Evolutionary conservation across 352 stramenopile species (phyloP), one percentile per base, ranked within the genome.

Genomic region (Pythium biforme): DNA sequence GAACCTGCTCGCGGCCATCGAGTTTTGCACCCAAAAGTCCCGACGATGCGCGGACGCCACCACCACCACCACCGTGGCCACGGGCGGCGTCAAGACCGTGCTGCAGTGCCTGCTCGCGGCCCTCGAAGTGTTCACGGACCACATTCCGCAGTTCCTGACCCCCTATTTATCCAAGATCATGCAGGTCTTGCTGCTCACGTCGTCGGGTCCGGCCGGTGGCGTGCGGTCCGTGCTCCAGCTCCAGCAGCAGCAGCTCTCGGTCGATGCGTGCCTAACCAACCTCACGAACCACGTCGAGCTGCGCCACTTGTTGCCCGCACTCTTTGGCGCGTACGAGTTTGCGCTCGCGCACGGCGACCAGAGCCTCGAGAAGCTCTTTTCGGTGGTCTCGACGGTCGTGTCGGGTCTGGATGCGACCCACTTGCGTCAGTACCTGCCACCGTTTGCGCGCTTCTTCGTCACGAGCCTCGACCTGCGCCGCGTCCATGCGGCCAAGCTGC

Each of bases 371-470:
- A 79, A 83, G 53, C 76, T 92, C 23, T 90, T 92, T 39, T 81
- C 78, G 2, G 72, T 93, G 3, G 80, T 95, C 11, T 78, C 79
- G 29, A 88, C 72, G 6, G 71, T 94, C 19, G 84, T 93, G 14
- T 66, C 68, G 26, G 54, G 59, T 0, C 75, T 96, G 37, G 71
- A 89, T 11, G 70, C 73, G 14, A 40, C 71, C 1, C 67, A 75
- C 33, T 60, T 96, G 41, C 81, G 85, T 2, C 78, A 85, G 54
- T 77, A 92, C 59, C 43, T 94, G 55, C 64, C 84, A n/a, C 66
- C 62, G n/a, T 86, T 95, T 48, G 85, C 86, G 45, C 83, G 84
- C 45, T 94, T 96, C 64, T 94, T 92, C 55, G 79, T 96, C 2
- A 89, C 78, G 26, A 77, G 77, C 23, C 55, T 96, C 39, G 88